Percentiles rank a stretch among this genome's conserved stretches.
These are phyloP conservation scores for Leccinum griseonigrum DNA, from an alignment of 1,284 basidiomycete genomes.

Conservation along the genomic window DNA sequence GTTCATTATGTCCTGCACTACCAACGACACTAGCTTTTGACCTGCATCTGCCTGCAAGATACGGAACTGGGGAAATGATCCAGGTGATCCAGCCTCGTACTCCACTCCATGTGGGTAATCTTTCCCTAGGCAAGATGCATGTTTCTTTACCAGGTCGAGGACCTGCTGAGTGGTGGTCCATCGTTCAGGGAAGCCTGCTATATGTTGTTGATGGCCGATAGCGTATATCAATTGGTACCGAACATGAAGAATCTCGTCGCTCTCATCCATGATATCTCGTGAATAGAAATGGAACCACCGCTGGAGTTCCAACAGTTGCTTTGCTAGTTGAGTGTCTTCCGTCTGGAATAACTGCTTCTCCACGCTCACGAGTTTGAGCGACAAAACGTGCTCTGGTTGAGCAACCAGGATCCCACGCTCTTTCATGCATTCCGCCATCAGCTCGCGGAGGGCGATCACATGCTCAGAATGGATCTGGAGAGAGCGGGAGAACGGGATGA, in stretches of 20 bases:
- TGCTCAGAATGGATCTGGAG: conserved; percentile 19
- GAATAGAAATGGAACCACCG: conserved; percentile 36
- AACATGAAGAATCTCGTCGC: conserved; percentile 2
- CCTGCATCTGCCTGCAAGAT: conserved; percentile 27
- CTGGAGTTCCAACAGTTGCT: conserved; percentile 25
- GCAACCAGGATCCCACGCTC: conserved; percentile 42
- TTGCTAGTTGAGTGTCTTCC: background rate
- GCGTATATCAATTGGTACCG: conserved; percentile 1
- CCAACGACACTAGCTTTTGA: conserved; percentile 16
- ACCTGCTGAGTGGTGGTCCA: conserved; percentile 37
- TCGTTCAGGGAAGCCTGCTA: background rate
- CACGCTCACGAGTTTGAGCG: conserved; percentile 46
- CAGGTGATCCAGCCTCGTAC: background rate
- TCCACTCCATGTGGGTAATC: conserved; percentile 13
- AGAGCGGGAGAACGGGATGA: conserved; percentile 46
- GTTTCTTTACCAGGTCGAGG: conserved; percentile 24
- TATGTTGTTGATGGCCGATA: background rate
- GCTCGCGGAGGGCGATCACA: conserved; percentile 20
- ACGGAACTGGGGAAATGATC: conserved; percentile 33
- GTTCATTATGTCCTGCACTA: conserved; percentile 10
- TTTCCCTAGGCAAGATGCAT: conserved; percentile 2
- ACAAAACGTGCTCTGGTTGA: conserved; percentile 53
- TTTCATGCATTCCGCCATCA: conserved; percentile 38
- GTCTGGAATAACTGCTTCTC: conserved; percentile 26
- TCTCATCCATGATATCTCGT: conserved; percentile 3